Evolutionary conservation across 257 asterid species (phyloP).

Genomic region (Thymus quinquecostatus): DNA sequence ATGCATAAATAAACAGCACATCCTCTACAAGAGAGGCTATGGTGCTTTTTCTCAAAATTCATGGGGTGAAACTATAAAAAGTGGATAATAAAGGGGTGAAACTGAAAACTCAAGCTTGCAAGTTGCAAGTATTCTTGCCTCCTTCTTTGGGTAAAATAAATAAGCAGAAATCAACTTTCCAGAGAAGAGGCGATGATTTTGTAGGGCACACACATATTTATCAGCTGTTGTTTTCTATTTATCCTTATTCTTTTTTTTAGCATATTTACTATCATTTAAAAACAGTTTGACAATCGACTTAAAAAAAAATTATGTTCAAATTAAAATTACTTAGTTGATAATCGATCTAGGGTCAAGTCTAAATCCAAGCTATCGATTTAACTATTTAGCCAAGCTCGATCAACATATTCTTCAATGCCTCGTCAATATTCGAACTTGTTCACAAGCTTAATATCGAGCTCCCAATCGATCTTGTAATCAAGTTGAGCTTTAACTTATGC

Average conservation of each 20-base stretch:
- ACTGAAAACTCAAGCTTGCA: not conserved
- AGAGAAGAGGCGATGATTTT: slow-evolving; percentile 32
- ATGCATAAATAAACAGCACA: not conserved
- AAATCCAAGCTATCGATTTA: too few species aligned
- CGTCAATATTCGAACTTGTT: too few species aligned
- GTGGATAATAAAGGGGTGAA: not conserved
- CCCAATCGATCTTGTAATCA: too few species aligned
- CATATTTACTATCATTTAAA: too few species aligned
- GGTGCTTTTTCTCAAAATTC: not conserved
- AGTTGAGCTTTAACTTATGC: too few species aligned
- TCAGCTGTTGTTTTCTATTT: slow-evolving; percentile 15
- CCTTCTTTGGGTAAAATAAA: not conserved
- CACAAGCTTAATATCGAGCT: too few species aligned
- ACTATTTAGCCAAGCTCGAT: too few species aligned
- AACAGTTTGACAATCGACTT: too few species aligned
- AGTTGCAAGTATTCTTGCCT: not conserved
- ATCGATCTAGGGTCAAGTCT: too few species aligned
- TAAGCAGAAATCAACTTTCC: slow-evolving; percentile 33
- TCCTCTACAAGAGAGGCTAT: not conserved
- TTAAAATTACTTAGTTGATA: too few species aligned
- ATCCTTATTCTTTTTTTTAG: not conserved
- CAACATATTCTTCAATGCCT: too few species aligned
- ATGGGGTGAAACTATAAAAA: slow-evolving; percentile 7
- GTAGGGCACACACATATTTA: slow-evolving; percentile 8
- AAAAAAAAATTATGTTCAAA: too few species aligned